These are phyloP conservation scores for Schizothecium vesticola DNA, from an alignment of 495 filamentous ascomycete genomes.

Conservation along the genomic window DNA sequence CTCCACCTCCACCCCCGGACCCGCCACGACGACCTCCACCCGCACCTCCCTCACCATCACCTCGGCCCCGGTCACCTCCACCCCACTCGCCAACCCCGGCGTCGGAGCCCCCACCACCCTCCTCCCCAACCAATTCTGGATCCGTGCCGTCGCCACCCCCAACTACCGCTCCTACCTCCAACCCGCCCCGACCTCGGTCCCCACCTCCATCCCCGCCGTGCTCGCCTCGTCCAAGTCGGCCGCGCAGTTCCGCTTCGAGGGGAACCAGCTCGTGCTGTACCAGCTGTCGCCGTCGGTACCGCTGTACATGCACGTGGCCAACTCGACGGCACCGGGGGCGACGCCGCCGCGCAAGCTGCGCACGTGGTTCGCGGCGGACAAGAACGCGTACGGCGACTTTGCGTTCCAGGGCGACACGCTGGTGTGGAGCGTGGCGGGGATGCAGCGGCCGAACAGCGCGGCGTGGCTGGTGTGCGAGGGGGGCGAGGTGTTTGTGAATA, in stretches of 20 bases:
- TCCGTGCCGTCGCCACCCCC: slow-evolving; percentile 46
- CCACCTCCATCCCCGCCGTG: slow-evolving; percentile 29
- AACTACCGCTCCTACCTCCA: slow-evolving; percentile 52
- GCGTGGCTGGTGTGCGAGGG: slow-evolving; percentile 46
- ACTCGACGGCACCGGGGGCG: slow-evolving; percentile 28
- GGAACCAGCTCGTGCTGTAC: slow-evolving; percentile 44
- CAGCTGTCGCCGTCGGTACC: slow-evolving; percentile 4
- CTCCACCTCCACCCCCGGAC: neutral
- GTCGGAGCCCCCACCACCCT: slow-evolving; percentile 31
- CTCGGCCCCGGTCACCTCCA: slow-evolving; percentile 22
- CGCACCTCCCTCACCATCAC: slow-evolving; percentile 1
- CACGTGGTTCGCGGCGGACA: slow-evolving; percentile 23
- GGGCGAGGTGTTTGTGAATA: slow-evolving; percentile 42
- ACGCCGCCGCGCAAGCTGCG: slow-evolving; percentile 29
- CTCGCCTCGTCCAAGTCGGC: slow-evolving; percentile 38
- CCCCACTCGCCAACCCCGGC: slow-evolving; percentile 1
- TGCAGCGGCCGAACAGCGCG: slow-evolving; percentile 39
- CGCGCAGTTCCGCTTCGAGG: slow-evolving; percentile 45
- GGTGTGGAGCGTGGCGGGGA: slow-evolving; percentile 37
- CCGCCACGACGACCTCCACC: slow-evolving; percentile 4
- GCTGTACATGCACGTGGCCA: slow-evolving; percentile 27
- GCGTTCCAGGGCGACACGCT: slow-evolving; percentile 45
- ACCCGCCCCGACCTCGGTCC: slow-evolving; percentile 27
- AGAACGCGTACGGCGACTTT: slow-evolving; percentile 47
- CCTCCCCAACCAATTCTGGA: slow-evolving; percentile 43